Evolutionary conservation across 1,284 basidiomycete species (phyloP), one percentile per base, ranked within the genome.

Genomic region (Trametes sp.): DNA sequence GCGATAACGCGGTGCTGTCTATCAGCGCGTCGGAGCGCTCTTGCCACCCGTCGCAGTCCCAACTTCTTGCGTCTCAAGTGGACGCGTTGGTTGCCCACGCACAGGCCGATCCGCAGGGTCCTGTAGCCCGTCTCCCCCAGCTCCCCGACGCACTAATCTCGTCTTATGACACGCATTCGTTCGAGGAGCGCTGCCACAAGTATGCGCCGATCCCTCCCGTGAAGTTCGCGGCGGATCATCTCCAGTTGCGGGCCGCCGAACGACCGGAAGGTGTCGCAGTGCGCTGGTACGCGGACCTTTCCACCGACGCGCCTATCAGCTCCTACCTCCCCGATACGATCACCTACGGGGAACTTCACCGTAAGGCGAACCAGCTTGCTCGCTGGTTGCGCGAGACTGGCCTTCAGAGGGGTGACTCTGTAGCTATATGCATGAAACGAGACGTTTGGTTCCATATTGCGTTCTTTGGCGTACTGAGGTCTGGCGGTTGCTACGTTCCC

Each of bases 401-500:
- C 2, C 66, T 84, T n/a, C 57, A 75, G 51, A 69, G 62, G 14
- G 81, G 81, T 60, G 80, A 82, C 50, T 77, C 79, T 14, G 80
- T 85, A 3, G 81, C 81, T n/a, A 73, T 86, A 51, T 85, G 82
- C 61, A 78, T 83, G 74, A 70, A 77, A 54, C 78, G 84, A 21
- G 75, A 82, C 51, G 65, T 80, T 24, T 63, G 75, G 55, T 86
- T 83, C 64, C 80, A 85, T 51, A 69, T 80, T 24, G 76, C 78
- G 10, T 75, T 83, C 62, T 76, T 83, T 49, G 84, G 81, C 10
- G 78, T 85, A 36, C 76, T 84, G 61, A 82, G 80, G 51, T 80
- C 83, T 36, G 84, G 85, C 41, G 83, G 79, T 41, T 85, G 84
- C 56, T 86, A 86, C 69, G 84, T 85, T 53, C 82, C 84, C 28